phyloP scores from a whole-genome alignment of 352 stramenopile genomes.

The Phytophthora ohioensis region DNA sequence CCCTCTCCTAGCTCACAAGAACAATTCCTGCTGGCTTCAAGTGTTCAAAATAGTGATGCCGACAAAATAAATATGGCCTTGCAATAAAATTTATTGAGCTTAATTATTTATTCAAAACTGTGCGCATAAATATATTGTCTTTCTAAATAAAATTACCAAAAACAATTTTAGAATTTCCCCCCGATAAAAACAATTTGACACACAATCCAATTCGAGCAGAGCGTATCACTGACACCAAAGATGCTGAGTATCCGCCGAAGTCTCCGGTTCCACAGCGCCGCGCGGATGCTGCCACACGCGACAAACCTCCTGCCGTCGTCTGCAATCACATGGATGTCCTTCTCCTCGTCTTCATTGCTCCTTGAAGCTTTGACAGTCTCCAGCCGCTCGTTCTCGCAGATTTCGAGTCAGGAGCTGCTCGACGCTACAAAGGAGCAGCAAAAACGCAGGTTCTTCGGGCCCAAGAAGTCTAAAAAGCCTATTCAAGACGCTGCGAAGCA shows the following conservation, averaged over 20 bases:
- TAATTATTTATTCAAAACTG: no score
- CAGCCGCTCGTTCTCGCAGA: slow-evolving; percentile 17
- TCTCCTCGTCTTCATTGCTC: background rate
- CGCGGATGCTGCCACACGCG: background rate
- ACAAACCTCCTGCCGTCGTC: background rate
- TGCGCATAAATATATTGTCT: no score
- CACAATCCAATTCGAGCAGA: no score
- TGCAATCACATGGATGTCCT: background rate
- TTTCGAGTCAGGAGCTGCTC: background rate
- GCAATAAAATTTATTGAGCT: no score
- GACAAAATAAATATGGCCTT: no score
- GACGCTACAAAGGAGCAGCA: background rate
- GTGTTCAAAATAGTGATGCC: no score
- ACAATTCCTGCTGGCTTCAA: no score
- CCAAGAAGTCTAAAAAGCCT: background rate
- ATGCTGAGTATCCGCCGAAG: slow-evolving; percentile 11
- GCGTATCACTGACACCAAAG: background rate
- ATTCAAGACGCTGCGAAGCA: background rate
- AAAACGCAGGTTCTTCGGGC: background rate
- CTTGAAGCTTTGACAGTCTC: background rate
- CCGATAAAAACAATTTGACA: no score
- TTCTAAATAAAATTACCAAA: background rate
- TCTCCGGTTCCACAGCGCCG: background rate
- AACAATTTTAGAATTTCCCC: no score
- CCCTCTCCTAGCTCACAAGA: no score